Percentiles rank a stretch among this genome's conserved stretches.
These are phyloP conservation scores for Pseudocercospora vitis DNA, from an alignment of 2,329 filamentous ascomycete genomes.

Conservation along the genomic window DNA sequence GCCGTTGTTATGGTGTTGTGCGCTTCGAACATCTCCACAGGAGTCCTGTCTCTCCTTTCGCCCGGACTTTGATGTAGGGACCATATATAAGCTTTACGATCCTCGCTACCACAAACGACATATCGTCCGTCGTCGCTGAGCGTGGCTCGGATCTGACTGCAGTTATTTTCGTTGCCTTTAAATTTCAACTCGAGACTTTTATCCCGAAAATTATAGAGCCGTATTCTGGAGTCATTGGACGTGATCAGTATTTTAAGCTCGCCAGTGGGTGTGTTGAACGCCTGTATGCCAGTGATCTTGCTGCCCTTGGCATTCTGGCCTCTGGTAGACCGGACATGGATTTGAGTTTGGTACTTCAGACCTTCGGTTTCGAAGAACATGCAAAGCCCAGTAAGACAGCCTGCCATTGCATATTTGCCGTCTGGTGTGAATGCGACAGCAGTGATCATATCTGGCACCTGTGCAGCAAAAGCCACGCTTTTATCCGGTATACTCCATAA, in stretches of 20 bases:
- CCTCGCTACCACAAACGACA: slow-evolving; percentile 90
- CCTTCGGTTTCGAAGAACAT: slow-evolving; percentile 92
- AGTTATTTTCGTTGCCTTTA: slow-evolving; percentile 84
- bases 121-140: slow-evolving; percentile 86
- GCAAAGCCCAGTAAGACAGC: slow-evolving; percentile 80
- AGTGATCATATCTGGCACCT: slow-evolving; percentile 83
- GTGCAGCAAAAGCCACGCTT: slow-evolving; percentile 77
- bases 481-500: slow-evolving; percentile 98
- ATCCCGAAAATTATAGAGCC: slow-evolving; percentile 84
- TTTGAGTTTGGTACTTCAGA: slow-evolving; percentile 76
- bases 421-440: slow-evolving; percentile 92
- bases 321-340: slow-evolving; percentile 88
- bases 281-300: slow-evolving; percentile 94
- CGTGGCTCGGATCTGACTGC: slow-evolving; percentile 83
- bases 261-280: slow-evolving; percentile 60
- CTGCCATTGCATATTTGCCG: slow-evolving; percentile 84
- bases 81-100: slow-evolving; percentile 89
- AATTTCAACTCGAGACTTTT: slow-evolving; percentile 86
- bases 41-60: slow-evolving; percentile 74
- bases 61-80: slow-evolving; percentile 60
- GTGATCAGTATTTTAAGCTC: slow-evolving; percentile 85
- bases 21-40: slow-evolving; percentile 86
- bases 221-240: slow-evolving; percentile 89
- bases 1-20: slow-evolving; percentile 85
- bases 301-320: slow-evolving; percentile 94